These are phyloP conservation scores for Rhododendron ferrugineum DNA, from an alignment of 148 eudicot species.

Conservation along the genomic window DNA sequence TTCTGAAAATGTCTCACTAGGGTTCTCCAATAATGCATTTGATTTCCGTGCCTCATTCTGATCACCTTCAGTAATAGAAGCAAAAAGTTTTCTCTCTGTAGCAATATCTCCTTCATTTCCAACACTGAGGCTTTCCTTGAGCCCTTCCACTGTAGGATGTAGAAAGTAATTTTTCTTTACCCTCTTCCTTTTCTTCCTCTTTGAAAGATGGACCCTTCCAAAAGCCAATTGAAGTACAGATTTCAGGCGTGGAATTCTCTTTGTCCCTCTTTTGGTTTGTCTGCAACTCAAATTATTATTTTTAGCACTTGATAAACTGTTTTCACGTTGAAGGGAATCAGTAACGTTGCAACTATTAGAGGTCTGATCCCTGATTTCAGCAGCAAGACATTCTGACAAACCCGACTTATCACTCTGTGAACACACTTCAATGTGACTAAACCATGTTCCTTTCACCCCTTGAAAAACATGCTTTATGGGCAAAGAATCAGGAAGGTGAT, in stretches of 20 bases:
- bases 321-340: conserved; percentile 4
- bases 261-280: conserved; percentile 17
- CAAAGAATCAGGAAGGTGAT: conserved; percentile 50
- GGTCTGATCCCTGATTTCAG: conserved; percentile 8
- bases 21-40: conserved; percentile 21
- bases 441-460: conserved; percentile 30
- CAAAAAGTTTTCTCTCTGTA: background rate
- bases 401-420: background rate
- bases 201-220: background rate
- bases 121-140: conserved; percentile 4
- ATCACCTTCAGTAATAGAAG: background rate
- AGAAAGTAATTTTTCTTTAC: background rate
- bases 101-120: conserved; percentile 8
- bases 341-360: background rate
- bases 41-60: conserved; percentile 9
- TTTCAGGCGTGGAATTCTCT: conserved; percentile 15
- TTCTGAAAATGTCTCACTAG: conserved; percentile 36
- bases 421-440: conserved; percentile 36
- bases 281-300: conserved; percentile 13
- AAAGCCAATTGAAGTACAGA: conserved; percentile 13
- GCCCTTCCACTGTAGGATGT: background rate
- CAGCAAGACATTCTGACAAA: conserved; percentile 1
- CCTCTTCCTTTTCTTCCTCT: conserved; percentile 17
- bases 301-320: background rate
- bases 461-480: conserved; percentile 46